Percentiles rank a stretch among this genome's conserved stretches.
Conservation (phyloP, 257 asterid genomes). For the Solanum pimpinellifolium region DNA sequence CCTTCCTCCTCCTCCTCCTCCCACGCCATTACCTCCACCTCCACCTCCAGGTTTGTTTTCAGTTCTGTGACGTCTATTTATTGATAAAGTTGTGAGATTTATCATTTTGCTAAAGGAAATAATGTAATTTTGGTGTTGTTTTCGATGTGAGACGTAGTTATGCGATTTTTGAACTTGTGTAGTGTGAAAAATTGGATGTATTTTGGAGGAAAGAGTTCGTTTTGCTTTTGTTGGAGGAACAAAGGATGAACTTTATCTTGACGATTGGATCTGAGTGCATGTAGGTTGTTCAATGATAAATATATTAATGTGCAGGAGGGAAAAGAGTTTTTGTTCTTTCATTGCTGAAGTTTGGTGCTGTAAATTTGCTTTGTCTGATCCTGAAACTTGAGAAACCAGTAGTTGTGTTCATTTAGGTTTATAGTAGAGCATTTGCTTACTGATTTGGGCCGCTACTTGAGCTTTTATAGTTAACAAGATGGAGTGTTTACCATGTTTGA, state of each 20-base stretch:
- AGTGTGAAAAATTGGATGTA: not conserved
- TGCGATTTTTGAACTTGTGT: not conserved
- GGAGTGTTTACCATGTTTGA: not conserved
- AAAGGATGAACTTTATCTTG: not conserved
- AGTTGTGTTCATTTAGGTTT: not conserved
- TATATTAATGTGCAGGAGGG: not conserved
- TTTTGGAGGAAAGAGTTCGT: not conserved
- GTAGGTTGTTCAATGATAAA: not conserved
- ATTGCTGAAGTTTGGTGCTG: not conserved
- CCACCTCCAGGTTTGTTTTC: constrained; percentile 22
- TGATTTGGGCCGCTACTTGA: not conserved
- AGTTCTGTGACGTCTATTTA: not conserved
- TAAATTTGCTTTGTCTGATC: not conserved
- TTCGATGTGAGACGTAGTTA: not conserved
- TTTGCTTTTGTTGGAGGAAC: not conserved
- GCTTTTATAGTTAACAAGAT: not conserved
- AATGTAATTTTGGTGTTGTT: not conserved
- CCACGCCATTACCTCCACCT: constrained; percentile 21
- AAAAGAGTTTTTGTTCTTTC: not conserved
- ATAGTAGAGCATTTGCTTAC: not conserved
- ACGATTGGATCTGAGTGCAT: not conserved
- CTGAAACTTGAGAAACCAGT: not conserved
- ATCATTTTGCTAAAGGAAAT: not conserved
- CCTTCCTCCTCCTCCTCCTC: constrained; percentile 33
- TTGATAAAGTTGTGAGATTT: not conserved